These are phyloP conservation scores for Chytridium lagenaria DNA, from an alignment of 371 early-diverging fungal species.

Conservation along the genomic window DNA sequence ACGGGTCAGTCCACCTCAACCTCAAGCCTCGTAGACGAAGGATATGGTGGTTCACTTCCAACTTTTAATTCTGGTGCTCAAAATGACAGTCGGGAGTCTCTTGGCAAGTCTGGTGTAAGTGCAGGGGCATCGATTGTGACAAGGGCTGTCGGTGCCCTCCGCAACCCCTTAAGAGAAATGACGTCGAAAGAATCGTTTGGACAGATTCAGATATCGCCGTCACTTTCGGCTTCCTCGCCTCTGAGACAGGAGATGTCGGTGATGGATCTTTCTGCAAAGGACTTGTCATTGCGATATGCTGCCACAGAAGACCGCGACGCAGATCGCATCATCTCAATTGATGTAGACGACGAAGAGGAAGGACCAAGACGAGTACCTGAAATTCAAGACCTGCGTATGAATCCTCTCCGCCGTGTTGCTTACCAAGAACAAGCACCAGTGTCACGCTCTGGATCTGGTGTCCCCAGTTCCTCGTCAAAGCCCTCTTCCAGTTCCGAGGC, in stretches of 20 bases:
- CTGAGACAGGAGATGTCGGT: not conserved
- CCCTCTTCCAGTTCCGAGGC: no score
- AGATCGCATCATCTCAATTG: constrained; percentile 3
- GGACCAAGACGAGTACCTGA: not conserved
- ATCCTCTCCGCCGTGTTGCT: not conserved
- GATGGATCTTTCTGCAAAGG: not conserved
- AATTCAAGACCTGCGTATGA: not conserved
- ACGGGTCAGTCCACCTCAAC: not conserved
- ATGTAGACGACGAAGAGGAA: constrained; percentile 2
- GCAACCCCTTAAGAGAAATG: constrained; percentile 11
- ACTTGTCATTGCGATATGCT: not conserved
- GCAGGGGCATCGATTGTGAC: not conserved
- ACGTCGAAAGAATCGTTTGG: constrained; percentile 8
- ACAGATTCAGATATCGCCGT: not conserved
- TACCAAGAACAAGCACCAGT: no score
- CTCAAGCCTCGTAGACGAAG: not conserved
- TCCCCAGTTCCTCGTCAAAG: no score
- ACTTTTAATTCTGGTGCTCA: constrained; percentile 2
- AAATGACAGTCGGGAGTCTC: not conserved
- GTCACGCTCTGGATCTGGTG: no score
- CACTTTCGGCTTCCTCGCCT: not conserved
- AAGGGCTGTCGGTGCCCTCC: not conserved
- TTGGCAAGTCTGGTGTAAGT: not conserved
- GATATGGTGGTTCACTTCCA: constrained; percentile 11
- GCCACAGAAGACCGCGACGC: not conserved